Evolutionary conservation across 169 alveolate species (phyloP), one percentile per base, ranked within the genome.

Genomic region (Plasmodium blacklocki): DNA sequence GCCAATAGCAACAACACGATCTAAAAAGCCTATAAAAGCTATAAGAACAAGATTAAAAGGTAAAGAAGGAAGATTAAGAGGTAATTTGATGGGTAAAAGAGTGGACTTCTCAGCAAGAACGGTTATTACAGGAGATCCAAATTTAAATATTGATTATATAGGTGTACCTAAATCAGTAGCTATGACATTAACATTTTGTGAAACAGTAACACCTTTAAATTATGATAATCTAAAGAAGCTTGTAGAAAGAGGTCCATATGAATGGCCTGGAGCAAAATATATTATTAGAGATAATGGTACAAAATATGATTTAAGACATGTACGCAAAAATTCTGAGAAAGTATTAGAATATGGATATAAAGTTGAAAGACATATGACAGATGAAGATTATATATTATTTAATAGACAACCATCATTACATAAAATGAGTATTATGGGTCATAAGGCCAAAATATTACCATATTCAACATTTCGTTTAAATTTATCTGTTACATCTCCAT

Each of bases 401-500:
- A 99, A 99, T 95, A 95, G 99, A 49, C 99, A 99, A 94, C 99
- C 99, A 0, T 97, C 99, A n/a, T 93, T 99, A 78, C 99, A 99
- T 96, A 99, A 99, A 95, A 99, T 99, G 99, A 96, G 99, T 93
- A 98, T 99, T 95, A 99, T 99, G 99, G 99, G 99, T 0, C 99
- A 99, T 94, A 93, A 91, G 47, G 98, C 97, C 23, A 98, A 98
- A 94, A 97, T 99, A 5, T 95, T 99, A 76, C 99, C 99, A 0
- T 98, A 97, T 92, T 97, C 99, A 29, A 99, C 99, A 8, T 98
- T 99, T 96, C 96, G 99, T 66, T 93, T 99, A 70, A 99, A 99
- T 96, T 95, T 99, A 83, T 97, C 99, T 6, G 99, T 98, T 49
- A 98, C 99, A 18, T 96, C 99, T 14, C 99, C 99, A 2, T 99